Conservation (phyloP, 192 early-diverging fungal genomes). For the Coemansia sp. region DNA sequence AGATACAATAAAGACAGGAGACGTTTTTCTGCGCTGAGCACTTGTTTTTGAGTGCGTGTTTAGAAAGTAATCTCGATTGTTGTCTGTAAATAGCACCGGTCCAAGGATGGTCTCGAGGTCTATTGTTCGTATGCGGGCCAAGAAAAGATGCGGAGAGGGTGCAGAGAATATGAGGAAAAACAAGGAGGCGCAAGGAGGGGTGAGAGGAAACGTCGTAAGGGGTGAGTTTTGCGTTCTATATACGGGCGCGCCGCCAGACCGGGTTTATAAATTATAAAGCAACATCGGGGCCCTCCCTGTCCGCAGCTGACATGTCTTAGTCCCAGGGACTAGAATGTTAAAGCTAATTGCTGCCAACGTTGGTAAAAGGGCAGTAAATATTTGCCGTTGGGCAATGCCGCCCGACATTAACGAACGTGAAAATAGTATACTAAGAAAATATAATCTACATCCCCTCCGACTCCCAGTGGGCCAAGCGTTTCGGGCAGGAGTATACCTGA, state of each 20-base stretch:
- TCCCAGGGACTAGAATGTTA: conserved; percentile 7
- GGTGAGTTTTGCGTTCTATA: background rate
- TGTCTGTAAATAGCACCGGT: conserved; percentile 10
- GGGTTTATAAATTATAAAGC: background rate
- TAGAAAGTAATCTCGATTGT: conserved; percentile 3
- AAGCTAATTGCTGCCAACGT: background rate
- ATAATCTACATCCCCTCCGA: no score
- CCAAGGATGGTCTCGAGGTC: conserved; percentile 1
- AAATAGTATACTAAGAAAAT: no score
- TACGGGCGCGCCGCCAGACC: background rate
- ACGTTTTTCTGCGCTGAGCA: background rate
- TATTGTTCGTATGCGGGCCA: conserved; percentile 8
- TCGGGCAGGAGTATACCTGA: no score
- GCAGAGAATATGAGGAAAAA: background rate
- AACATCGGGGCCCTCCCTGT: background rate
- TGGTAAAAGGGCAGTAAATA: background rate
- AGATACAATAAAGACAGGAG: conserved; percentile 2
- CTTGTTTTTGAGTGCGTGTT: conserved; percentile 4
- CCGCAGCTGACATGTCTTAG: background rate
- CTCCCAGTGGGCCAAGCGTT: no score
- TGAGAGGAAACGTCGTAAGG: background rate
- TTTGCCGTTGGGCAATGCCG: background rate
- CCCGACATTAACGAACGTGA: no score
- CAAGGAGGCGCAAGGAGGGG: background rate
- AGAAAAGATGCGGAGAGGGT: conserved; percentile 2